A percentile compares a stretch with the other conserved stretches of the same genome.
Evolutionary conservation across 306 rosid genomes (phyloP).

Genomic region (Cyclanthera cordifolia): DNA sequence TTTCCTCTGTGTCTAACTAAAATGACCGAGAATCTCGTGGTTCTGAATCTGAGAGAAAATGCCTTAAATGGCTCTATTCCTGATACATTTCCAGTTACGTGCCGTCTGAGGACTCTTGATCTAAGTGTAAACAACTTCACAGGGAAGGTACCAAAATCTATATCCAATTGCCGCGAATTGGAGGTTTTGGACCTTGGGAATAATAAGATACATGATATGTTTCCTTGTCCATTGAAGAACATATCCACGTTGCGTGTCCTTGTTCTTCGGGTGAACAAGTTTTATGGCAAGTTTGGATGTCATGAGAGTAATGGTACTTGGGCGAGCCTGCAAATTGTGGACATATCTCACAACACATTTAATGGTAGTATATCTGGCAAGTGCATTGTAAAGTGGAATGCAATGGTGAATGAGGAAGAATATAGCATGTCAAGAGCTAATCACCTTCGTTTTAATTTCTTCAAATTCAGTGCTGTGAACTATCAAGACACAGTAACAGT

Average conservation of each 20-base stretch:
- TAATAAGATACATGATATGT: background rate
- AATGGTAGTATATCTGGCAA: constrained; percentile 12
- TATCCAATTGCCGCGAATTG: constrained; percentile 16
- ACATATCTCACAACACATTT: constrained; percentile 25
- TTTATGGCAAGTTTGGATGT: constrained; percentile 18
- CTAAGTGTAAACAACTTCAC: constrained; percentile 15
- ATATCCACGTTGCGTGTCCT: constrained; percentile 25
- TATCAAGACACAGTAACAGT: constrained; percentile 23
- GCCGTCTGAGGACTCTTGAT: constrained; percentile 18
- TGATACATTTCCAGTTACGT: constrained; percentile 11
- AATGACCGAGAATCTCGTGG: background rate
- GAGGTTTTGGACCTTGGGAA: constrained; percentile 32
- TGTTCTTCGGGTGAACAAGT: constrained; percentile 22
- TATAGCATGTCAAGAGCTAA: background rate
- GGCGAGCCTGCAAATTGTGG: constrained; percentile 27
- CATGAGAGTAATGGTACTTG: background rate
- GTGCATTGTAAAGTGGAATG: constrained; percentile 7
- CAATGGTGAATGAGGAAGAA: constrained; percentile 15
- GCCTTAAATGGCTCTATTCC: background rate
- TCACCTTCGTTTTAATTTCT: constrained; percentile 13
- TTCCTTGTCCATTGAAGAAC: constrained; percentile 16
- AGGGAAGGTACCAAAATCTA: constrained; percentile 18
- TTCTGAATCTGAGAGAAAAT: constrained; percentile 5
- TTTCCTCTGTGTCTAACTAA: constrained; percentile 13
- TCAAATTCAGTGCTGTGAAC: background rate